Percentiles rank a stretch among this genome's conserved stretches.
Conservation (phyloP, 2,329 filamentous ascomycete genomes). For the Penicillium crustosum region DNA sequence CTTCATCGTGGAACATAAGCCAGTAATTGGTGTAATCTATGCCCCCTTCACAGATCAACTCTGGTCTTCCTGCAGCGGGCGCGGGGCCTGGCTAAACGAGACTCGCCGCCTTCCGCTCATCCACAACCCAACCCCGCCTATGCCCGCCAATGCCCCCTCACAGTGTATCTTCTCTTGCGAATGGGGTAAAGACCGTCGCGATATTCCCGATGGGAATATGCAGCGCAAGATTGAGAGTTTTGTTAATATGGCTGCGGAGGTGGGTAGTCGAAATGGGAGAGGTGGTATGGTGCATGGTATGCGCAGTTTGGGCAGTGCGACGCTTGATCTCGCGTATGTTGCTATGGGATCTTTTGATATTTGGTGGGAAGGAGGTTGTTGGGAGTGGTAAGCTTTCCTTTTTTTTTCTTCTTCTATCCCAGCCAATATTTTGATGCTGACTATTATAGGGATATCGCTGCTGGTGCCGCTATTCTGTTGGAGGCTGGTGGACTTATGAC, state of each 20-base stretch:
- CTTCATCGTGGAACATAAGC: constrained; percentile 60
- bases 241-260: constrained; percentile 70
- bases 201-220: constrained; percentile 66
- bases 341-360: constrained; percentile 76
- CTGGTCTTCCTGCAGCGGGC: constrained; percentile 66
- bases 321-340: constrained; percentile 71
- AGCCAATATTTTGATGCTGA: neutral
- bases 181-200: constrained; percentile 75
- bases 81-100: constrained; percentile 69
- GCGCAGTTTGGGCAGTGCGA: constrained; percentile 70
- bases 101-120: constrained; percentile 63
- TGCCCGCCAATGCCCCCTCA: constrained; percentile 64
- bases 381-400: constrained; percentile 64
- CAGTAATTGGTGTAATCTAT: constrained; percentile 69
- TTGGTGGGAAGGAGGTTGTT: constrained; percentile 80
- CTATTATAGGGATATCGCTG: constrained; percentile 63
- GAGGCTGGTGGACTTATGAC: constrained; percentile 75
- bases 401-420: neutral
- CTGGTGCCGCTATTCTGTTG: constrained; percentile 69
- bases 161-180: constrained; percentile 73
- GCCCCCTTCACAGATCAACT: constrained; percentile 69
- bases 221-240: constrained; percentile 72
- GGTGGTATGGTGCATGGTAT: constrained; percentile 80
- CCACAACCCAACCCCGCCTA: constrained; percentile 59
- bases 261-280: constrained; percentile 61